phyloP scores from a whole-genome alignment of 805 yeast genomes.

The Tetrapisispora pingtungensis region DNA sequence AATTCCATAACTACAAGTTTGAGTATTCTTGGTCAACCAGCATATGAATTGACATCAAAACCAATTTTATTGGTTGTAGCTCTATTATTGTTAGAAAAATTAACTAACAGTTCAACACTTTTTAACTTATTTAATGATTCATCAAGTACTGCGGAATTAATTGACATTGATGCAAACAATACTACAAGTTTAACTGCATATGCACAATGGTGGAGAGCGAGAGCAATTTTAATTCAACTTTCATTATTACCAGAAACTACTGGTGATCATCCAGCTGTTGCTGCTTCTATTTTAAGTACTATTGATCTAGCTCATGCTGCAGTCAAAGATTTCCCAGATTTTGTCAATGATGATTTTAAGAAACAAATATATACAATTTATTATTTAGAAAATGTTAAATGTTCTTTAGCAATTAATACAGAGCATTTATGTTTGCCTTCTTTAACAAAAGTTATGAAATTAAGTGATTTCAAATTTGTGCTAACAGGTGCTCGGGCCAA shows the following conservation, averaged over 20 bases:
- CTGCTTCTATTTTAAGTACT: constrained; percentile 26
- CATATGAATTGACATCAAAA: constrained; percentile 50
- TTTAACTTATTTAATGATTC: constrained; percentile 10
- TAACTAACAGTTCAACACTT: constrained; percentile 29
- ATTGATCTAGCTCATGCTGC: constrained; percentile 22
- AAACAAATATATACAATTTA: constrained; percentile 37
- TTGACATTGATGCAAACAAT: constrained; percentile 16
- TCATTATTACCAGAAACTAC: constrained; percentile 57
- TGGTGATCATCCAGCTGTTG: constrained; percentile 33
- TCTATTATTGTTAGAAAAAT: constrained; percentile 34
- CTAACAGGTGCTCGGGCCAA: constrained; percentile 85
- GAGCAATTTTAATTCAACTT: constrained; percentile 55
- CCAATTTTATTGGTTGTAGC: constrained; percentile 39
- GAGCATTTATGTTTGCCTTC: constrained; percentile 52
- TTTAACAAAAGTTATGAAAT: constrained; percentile 43
- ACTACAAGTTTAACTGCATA: constrained; percentile 36
- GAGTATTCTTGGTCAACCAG: constrained; percentile 55
- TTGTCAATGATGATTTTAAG: constrained; percentile 25
- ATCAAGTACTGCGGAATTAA: constrained; percentile 7
- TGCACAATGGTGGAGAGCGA: constrained; percentile 65
- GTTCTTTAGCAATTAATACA: constrained; percentile 49
- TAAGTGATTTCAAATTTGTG: constrained; percentile 52
- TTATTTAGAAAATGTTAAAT: constrained; percentile 60
- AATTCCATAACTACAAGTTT: constrained; percentile 30
- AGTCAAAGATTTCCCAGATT: constrained; percentile 16